Percentiles rank a stretch among this genome's conserved stretches.
Evolutionary conservation across 768 basidiomycete genomes (phyloP).

Genomic region (Coprinopsis strossmayeri): DNA sequence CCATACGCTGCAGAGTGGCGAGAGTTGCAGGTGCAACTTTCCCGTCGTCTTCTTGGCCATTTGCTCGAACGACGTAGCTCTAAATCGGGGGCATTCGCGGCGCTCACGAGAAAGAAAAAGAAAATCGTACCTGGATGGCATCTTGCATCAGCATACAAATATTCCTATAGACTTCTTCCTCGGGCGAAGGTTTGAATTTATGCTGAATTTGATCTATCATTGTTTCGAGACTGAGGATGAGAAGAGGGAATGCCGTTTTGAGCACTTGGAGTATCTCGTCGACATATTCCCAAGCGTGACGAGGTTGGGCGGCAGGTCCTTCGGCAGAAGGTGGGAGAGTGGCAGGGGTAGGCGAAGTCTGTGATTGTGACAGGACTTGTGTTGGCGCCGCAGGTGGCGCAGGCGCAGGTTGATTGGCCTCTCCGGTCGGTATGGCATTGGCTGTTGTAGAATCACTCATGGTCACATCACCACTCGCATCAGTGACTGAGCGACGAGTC

Average conservation of each 20-base stretch:
- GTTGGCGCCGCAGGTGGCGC: neutral
- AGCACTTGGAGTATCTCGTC: slow-evolving; percentile 91
- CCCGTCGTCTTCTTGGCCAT: slow-evolving; percentile 62
- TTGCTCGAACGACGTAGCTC: slow-evolving; percentile 68
- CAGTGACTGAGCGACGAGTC: slow-evolving; percentile 21
- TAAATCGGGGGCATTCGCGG: slow-evolving; percentile 26
- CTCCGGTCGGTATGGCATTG: slow-evolving; percentile 1
- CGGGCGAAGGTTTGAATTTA: slow-evolving; percentile 81
- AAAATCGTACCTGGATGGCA: slow-evolving; percentile 80
- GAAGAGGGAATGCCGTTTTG: slow-evolving; percentile 92
- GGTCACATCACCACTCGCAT: slow-evolving; percentile 16
- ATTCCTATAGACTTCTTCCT: slow-evolving; percentile 93
- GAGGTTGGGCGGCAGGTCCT: slow-evolving; percentile 6
- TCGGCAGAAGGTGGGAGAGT: neutral
- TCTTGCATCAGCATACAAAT: slow-evolving; percentile 85
- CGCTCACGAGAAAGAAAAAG: too few species aligned
- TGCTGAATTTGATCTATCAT: slow-evolving; percentile 92
- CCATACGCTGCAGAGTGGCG: slow-evolving; percentile 53
- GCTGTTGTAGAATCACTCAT: slow-evolving; percentile 20
- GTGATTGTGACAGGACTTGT: slow-evolving; percentile 11
- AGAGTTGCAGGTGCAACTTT: slow-evolving; percentile 49
- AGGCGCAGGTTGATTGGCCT: slow-evolving; percentile 3
- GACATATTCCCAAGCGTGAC: slow-evolving; percentile 71
- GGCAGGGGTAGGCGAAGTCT: slow-evolving; percentile 5
- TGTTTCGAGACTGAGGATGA: slow-evolving; percentile 93